Percentiles rank a stretch among this genome's conserved stretches.
Evolutionary conservation across 768 basidiomycete genomes (phyloP).

Genomic region (Phylloporus scabripes): DNA sequence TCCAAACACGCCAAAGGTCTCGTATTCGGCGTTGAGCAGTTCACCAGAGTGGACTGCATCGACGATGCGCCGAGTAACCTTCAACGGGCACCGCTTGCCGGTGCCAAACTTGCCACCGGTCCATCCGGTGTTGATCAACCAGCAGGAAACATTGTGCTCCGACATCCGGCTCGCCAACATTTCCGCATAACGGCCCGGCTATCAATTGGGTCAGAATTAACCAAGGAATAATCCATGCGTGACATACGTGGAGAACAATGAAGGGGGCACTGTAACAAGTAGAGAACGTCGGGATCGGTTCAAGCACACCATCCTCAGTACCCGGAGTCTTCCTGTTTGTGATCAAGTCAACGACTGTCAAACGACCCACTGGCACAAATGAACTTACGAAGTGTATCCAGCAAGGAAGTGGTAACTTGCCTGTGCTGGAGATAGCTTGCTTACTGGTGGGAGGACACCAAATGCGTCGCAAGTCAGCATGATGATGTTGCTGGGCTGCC

Average conservation of each 20-base stretch:
- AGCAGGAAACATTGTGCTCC: slow-evolving; percentile 85
- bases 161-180: slow-evolving; percentile 97
- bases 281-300: slow-evolving; percentile 98
- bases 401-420: slow-evolving; percentile 97
- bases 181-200: slow-evolving; percentile 90
- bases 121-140: slow-evolving; percentile 99
- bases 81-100: slow-evolving; percentile 94
- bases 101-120: slow-evolving; percentile 89
- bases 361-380: background rate
- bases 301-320: slow-evolving; percentile 95
- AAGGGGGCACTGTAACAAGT: slow-evolving; percentile 99
- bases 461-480: slow-evolving; percentile 98
- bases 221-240: background rate
- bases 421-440: slow-evolving; percentile 87
- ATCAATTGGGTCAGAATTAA: slow-evolving; percentile 5
- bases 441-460: slow-evolving; percentile 95
- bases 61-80: slow-evolving; percentile 92
- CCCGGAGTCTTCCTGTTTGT: slow-evolving; percentile 85
- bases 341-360: slow-evolving; percentile 16
- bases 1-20: slow-evolving; percentile 78
- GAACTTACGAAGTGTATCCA: slow-evolving; percentile 83
- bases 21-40: slow-evolving; percentile 82
- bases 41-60: slow-evolving; percentile 94
- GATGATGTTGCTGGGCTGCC: slow-evolving; percentile 91
- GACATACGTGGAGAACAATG: slow-evolving; percentile 83